Conservation (phyloP, 75 land plant genomes). For the Cryptomeria japonica region DNA sequence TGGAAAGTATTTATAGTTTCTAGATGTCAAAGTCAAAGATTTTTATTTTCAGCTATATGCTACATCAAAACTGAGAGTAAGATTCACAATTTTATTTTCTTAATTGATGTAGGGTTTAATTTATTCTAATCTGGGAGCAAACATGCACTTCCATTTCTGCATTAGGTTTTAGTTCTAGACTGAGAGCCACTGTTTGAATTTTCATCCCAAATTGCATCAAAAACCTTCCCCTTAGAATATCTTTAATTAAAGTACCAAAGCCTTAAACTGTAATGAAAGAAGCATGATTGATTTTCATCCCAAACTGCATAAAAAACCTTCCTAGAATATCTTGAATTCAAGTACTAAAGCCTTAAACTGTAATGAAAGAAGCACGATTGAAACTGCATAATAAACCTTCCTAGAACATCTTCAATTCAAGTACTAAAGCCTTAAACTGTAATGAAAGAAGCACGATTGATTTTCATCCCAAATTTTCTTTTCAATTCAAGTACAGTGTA, state of each 20-base stretch:
- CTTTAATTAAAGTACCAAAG: too few relatives aligned
- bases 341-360: too few relatives aligned
- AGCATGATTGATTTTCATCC: too few relatives aligned
- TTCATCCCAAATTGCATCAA: not conserved
- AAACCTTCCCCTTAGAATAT: not conserved
- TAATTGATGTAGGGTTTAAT: not conserved
- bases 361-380: too few relatives aligned
- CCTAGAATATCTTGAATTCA: too few relatives aligned
- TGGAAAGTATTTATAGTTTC: not conserved
- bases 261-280: too few relatives aligned
- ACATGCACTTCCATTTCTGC: not conserved
- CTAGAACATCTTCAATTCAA: too few relatives aligned
- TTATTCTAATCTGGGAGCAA: not conserved
- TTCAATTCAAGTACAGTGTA: not conserved
- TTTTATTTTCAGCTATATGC: not conserved
- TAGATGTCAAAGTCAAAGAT: not conserved
- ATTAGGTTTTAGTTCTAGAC: not conserved
- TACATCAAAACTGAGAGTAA: not conserved
- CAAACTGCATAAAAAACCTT: not conserved
- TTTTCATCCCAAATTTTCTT: too few relatives aligned
- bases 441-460: too few relatives aligned
- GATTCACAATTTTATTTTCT: too few relatives aligned
- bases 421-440: not conserved
- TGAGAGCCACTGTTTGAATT: not conserved
- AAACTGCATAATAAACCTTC: too few relatives aligned